phyloP scores from a whole-genome alignment of 2,329 filamentous ascomycete species.

The Botryotinia convoluta region DNA sequence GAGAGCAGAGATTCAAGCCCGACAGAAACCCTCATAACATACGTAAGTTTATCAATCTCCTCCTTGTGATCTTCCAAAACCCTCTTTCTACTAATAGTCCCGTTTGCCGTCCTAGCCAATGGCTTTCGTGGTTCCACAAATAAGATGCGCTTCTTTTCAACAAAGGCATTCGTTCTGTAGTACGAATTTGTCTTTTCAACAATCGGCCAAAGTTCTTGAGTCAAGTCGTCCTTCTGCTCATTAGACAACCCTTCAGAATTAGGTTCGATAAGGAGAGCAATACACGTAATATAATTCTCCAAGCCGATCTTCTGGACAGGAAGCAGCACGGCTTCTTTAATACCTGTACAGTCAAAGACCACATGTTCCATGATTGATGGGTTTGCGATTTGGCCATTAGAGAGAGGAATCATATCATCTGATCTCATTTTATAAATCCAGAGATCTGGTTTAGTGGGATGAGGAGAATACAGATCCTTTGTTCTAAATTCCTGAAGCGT shows the following conservation, averaged over 20 bases:
- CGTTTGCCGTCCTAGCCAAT: background rate
- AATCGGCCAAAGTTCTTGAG: background rate
- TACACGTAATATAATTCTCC: background rate
- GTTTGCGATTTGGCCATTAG: slow-evolving; percentile 5
- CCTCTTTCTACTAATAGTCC: background rate
- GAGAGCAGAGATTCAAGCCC: background rate
- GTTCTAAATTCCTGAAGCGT: background rate
- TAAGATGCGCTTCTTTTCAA: background rate
- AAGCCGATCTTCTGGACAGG: slow-evolving; percentile 16
- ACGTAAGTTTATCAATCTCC: background rate
- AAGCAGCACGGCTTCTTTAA: slow-evolving; percentile 35
- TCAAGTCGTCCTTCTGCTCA: background rate
- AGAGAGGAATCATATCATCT: slow-evolving; percentile 21
- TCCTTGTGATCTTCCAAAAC: background rate
- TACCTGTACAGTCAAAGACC: slow-evolving; percentile 32
- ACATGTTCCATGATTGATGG: slow-evolving; percentile 6
- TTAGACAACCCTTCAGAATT: background rate
- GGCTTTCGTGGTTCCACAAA: background rate
- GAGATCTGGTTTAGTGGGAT: slow-evolving; percentile 17
- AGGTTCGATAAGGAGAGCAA: background rate
- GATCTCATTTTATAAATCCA: slow-evolving; percentile 18
- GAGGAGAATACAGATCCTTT: slow-evolving; percentile 18
- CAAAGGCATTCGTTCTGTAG: background rate
- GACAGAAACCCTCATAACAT: background rate
- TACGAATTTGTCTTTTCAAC: background rate